phyloP scores from a whole-genome alignment of 129 eudicot genomes.

The Sambucus nigra region DNA sequence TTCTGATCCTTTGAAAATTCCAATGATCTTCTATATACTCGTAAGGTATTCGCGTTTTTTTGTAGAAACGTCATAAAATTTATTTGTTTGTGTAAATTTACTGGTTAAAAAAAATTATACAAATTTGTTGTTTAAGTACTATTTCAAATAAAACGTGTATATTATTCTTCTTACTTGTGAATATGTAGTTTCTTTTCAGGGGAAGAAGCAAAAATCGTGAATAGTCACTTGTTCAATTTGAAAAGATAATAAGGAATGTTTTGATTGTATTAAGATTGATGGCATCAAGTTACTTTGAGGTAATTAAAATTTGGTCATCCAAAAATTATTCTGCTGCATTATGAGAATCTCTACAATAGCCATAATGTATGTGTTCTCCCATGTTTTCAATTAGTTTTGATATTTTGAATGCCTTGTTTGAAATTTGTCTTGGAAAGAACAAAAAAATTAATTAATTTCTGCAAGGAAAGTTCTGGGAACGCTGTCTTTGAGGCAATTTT shows the following conservation, averaged over 20 bases:
- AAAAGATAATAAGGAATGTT: constrained; percentile 44
- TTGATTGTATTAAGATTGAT: constrained; percentile 60
- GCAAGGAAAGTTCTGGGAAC: too few relatives aligned
- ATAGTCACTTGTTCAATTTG: constrained; percentile 73
- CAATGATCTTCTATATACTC: constrained; percentile 87
- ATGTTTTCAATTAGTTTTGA: neutral
- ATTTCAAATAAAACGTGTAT: neutral
- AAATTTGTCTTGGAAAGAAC: too few relatives aligned
- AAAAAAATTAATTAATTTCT: too few relatives aligned
- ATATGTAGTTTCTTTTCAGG: constrained; percentile 33
- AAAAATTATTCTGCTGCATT: too few relatives aligned
- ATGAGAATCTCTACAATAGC: neutral
- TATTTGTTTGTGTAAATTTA: neutral
- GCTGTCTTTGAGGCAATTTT: too few relatives aligned
- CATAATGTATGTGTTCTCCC: neutral
- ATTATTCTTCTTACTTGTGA: neutral
- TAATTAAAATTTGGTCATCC: constrained; percentile 19
- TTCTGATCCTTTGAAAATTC: constrained; percentile 84
- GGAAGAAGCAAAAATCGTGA: constrained; percentile 65
- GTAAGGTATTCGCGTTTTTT: constrained; percentile 49
- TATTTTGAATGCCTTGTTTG: neutral
- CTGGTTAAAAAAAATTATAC: too few relatives aligned
- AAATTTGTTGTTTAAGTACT: neutral
- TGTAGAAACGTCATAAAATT: neutral
- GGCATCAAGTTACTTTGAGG: constrained; percentile 77